phyloP scores from a whole-genome alignment of 208 protist genomes.

The Trypanosoma mega region DNA sequence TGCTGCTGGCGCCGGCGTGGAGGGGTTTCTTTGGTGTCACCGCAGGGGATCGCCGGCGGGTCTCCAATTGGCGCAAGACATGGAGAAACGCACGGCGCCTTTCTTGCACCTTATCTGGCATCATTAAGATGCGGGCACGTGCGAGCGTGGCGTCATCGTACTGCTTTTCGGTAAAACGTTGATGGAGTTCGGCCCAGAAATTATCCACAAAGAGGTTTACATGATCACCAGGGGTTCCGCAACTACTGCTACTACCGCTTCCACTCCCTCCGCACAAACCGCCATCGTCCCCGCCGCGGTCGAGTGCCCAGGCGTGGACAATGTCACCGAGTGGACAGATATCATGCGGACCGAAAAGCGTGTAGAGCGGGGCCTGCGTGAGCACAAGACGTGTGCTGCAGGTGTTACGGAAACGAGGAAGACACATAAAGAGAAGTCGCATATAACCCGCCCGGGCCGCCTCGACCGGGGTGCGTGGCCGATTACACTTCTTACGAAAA shows the following conservation, averaged over 20 bases:
- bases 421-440: conserved; percentile 35
- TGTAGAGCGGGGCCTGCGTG: conserved; percentile 45
- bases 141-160: conserved; percentile 25
- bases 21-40: too few relatives aligned
- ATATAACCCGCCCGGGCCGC: conserved; percentile 35
- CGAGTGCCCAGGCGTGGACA: conserved; percentile 44
- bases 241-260: background rate
- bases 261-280: background rate
- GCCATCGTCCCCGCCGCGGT: conserved; percentile 13
- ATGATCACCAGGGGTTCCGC: conserved; percentile 14
- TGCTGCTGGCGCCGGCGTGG: too few relatives aligned
- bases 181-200: conserved; percentile 63
- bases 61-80: conserved; percentile 15
- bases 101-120: conserved; percentile 48
- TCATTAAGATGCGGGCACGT: conserved; percentile 2
- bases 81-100: conserved; percentile 28
- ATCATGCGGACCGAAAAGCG: conserved; percentile 56
- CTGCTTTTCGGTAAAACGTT: conserved; percentile 30
- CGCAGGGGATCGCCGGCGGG: conserved; percentile 13
- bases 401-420: conserved; percentile 34
- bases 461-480: conserved; percentile 26
- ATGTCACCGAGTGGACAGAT: conserved; percentile 58
- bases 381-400: conserved; percentile 29
- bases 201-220: conserved; percentile 50
- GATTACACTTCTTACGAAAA: conserved; percentile 44